A percentile compares a stretch with the other conserved stretches of the same genome.
Conservation (phyloP, 495 filamentous ascomycete species). For the Hypoxylon lienhwacheense region DNA sequence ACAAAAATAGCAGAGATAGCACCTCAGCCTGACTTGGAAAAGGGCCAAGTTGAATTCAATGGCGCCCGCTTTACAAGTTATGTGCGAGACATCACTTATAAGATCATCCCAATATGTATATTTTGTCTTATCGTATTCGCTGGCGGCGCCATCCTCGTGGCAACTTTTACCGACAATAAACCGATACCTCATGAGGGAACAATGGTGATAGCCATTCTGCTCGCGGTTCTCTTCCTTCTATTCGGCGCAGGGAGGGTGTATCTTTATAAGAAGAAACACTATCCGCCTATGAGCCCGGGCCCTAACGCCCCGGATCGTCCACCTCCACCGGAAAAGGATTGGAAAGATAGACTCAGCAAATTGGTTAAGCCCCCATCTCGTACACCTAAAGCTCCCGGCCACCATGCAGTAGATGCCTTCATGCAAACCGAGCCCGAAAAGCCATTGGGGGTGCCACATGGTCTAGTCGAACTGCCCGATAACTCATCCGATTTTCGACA, state of each 20-base stretch:
- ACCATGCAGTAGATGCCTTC: too few species aligned
- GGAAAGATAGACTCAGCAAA: background rate
- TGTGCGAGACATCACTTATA: constrained; percentile 30
- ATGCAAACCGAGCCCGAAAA: too few species aligned
- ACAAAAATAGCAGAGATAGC: constrained; percentile 5
- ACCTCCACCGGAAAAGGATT: background rate
- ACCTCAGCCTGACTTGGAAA: constrained; percentile 19
- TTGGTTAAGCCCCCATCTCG: too few species aligned
- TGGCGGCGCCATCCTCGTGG: constrained; percentile 17
- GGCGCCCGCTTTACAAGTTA: constrained; percentile 4
- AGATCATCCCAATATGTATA: constrained; percentile 24
- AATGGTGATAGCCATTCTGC: constrained; percentile 21
- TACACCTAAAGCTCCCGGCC: too few species aligned
- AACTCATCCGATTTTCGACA: background rate
- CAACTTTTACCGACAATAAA: constrained; percentile 13
- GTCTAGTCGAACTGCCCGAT: background rate
- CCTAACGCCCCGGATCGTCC: constrained; percentile 8
- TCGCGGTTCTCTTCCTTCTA: constrained; percentile 17
- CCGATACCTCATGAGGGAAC: constrained; percentile 24
- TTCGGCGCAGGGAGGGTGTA: constrained; percentile 22
- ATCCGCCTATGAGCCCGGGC: constrained; percentile 6
- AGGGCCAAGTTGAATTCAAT: background rate
- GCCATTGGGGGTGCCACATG: background rate
- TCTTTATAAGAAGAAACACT: constrained; percentile 13
- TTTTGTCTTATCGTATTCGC: constrained; percentile 25